Percentiles rank a stretch among this genome's conserved stretches.
phyloP scores from a whole-genome alignment of 257 asterid species.

The Solanum tarapatanum region DNA sequence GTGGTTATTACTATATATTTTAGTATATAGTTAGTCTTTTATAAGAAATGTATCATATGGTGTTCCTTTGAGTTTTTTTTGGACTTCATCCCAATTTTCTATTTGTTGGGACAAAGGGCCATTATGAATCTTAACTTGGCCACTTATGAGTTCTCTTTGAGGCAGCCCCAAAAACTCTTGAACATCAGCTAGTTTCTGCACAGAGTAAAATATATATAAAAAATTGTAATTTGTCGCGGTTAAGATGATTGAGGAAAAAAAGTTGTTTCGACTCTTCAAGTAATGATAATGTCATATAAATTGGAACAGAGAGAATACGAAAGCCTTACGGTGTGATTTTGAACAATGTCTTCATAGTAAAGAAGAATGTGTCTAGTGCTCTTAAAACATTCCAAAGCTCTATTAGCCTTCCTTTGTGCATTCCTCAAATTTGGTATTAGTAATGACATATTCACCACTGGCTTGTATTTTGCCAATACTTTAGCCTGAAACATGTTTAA shows the following conservation, averaged over 20 bases:
- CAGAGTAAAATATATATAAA: not conserved
- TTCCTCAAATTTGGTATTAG: conserved; percentile 34
- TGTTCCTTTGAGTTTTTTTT: conserved; percentile 43
- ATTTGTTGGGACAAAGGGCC: conserved; percentile 45
- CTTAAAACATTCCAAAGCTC: conserved; percentile 51
- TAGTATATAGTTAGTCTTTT: conserved; percentile 12
- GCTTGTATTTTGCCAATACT: conserved; percentile 62
- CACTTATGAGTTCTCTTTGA: conserved; percentile 41
- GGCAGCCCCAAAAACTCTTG: conserved; percentile 72
- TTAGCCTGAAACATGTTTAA: conserved; percentile 40
- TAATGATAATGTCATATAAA: not conserved
- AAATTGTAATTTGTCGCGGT: not conserved
- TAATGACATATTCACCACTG: conserved; percentile 34
- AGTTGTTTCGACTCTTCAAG: too few relatives aligned
- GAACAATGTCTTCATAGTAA: conserved; percentile 65
- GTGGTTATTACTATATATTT: not conserved
- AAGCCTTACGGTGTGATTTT: conserved; percentile 38
- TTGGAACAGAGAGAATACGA: not conserved
- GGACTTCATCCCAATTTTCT: conserved; percentile 45
- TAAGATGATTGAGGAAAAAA: not conserved
- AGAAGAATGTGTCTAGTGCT: conserved; percentile 53
- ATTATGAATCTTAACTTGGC: conserved; percentile 67
- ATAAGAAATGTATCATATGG: conserved; percentile 29
- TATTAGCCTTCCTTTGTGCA: conserved; percentile 21
- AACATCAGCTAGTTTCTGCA: conserved; percentile 61